These are phyloP conservation scores for Phytopythium helicoides DNA, from an alignment of 352 stramenopile genomes.

Conservation along the genomic window DNA sequence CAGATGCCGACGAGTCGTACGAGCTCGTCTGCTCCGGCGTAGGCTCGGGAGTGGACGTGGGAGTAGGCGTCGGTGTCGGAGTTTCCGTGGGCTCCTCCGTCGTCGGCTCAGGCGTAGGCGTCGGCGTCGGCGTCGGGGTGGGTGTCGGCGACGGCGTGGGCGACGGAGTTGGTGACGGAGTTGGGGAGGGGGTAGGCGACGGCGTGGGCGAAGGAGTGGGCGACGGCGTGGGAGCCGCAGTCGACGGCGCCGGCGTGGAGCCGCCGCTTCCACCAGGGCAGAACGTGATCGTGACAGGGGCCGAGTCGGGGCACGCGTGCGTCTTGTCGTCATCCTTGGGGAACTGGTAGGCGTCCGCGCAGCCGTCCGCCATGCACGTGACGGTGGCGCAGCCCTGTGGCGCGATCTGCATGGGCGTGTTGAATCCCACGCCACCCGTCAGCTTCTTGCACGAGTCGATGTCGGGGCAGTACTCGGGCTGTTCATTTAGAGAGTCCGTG, in stretches of 20 bases:
- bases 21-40: constrained; percentile 13
- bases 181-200: constrained; percentile 11
- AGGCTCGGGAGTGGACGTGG: no score
- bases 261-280: constrained; percentile 43
- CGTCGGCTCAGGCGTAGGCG: constrained; percentile 8
- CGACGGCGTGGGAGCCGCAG: constrained; percentile 13
- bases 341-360: constrained; percentile 55
- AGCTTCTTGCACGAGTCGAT: constrained; percentile 35
- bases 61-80: constrained; percentile 3
- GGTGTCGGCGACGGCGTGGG: constrained; percentile 15
- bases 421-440: constrained; percentile 57
- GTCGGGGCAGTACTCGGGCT: constrained; percentile 38
- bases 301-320: constrained; percentile 44
- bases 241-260: constrained; percentile 15
- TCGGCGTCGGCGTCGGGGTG: constrained; percentile 9
- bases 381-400: constrained; percentile 42
- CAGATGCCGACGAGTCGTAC: constrained; percentile 5
- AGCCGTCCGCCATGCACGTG: constrained; percentile 49
- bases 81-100: constrained; percentile 13
- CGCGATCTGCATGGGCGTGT: constrained; percentile 54
- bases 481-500: background rate
- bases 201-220: constrained; percentile 15
- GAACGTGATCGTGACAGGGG: constrained; percentile 60
- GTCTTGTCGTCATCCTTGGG: constrained; percentile 60
- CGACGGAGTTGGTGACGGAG: constrained; percentile 17